Conservation (phyloP, 2,329 filamentous ascomycete species). For the Sarocladium brachiariae region DNA sequence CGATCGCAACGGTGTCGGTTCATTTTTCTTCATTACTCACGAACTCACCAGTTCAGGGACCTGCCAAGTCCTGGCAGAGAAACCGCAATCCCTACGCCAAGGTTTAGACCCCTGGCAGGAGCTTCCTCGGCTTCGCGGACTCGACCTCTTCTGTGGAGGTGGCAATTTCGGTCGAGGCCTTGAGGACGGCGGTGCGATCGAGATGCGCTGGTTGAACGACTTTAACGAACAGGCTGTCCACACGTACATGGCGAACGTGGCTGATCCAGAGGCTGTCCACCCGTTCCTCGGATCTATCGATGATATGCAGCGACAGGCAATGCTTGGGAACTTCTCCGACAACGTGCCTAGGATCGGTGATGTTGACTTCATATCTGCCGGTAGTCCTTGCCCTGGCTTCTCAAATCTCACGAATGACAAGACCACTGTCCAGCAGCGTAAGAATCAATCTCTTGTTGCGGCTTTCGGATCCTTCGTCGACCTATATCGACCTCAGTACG, state of each 20-base stretch:
- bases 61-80: constrained; percentile 25
- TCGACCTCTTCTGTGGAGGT: constrained; percentile 73
- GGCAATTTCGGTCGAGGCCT: constrained; percentile 72
- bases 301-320: constrained; percentile 50
- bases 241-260: constrained; percentile 64
- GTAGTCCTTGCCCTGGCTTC: constrained; percentile 74
- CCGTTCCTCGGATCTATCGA: constrained; percentile 69
- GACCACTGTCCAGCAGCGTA: constrained; percentile 46
- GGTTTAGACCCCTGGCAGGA: constrained; percentile 42
- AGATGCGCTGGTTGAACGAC: constrained; percentile 64
- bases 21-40: constrained; percentile 58
- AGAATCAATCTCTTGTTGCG: constrained; percentile 71
- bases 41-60: constrained; percentile 12
- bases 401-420: constrained; percentile 56
- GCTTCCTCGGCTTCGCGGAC: constrained; percentile 41
- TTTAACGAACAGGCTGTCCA: constrained; percentile 57
- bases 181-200: constrained; percentile 61
- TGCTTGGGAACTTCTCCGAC: constrained; percentile 40
- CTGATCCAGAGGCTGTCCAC: constrained; percentile 30
- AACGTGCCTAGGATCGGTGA: constrained; percentile 52
- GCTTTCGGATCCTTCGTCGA: constrained; percentile 71
- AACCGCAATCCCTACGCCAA: constrained; percentile 38
- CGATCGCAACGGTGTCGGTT: constrained; percentile 55
- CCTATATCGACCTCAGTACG: constrained; percentile 67
- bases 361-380: constrained; percentile 63